Evolutionary conservation across 345 rosid species (phyloP).

Genomic region (Corchorus olitorius): DNA sequence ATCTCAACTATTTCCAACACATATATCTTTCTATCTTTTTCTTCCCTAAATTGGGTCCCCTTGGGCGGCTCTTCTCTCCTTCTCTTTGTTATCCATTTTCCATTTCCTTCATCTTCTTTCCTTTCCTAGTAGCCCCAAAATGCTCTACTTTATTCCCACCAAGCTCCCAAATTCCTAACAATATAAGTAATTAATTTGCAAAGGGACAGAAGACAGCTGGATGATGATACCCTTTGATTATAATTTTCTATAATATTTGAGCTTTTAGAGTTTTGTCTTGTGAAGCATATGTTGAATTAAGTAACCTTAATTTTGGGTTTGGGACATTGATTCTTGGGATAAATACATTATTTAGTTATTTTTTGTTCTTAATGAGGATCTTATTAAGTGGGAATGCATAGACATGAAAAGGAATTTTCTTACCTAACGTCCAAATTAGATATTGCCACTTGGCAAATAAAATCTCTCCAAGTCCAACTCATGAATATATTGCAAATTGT

Average conservation of each 20-base stretch:
- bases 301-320: neutral
- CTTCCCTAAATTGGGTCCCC: neutral
- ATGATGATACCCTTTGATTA: no score
- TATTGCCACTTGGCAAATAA: neutral
- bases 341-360: neutral
- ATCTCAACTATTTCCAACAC: neutral
- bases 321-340: neutral
- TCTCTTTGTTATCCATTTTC: neutral
- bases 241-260: no score
- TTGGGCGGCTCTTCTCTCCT: neutral
- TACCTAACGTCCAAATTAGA: neutral
- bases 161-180: neutral
- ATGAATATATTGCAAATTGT: neutral
- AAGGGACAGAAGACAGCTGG: neutral
- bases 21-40: neutral
- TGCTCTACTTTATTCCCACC: neutral
- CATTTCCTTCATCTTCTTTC: neutral
- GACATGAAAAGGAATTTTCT: neutral
- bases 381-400: neutral
- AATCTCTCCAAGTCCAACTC: neutral
- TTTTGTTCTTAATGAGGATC: neutral
- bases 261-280: neutral
- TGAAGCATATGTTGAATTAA: neutral
- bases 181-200: neutral
- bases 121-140: neutral